Base-by-base conservation (phyloP, 768 basidiomycete species). In the Phanerochaete sordida region DNA sequence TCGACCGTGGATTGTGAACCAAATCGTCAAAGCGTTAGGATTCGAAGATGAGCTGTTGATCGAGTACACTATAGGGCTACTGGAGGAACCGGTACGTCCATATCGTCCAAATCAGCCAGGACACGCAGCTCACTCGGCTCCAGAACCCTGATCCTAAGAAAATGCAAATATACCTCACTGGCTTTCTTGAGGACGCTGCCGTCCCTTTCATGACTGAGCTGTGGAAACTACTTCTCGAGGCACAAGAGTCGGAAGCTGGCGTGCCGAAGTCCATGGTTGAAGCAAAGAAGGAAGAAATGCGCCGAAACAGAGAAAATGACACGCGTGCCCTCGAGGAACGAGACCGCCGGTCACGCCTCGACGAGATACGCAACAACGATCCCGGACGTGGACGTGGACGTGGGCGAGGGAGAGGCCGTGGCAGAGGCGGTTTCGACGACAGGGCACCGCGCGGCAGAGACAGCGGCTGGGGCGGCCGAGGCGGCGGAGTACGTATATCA, bases 21-120 rank as follows among this genome's bases (percentile, higher is more conserved):
- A 92, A 74, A 88, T 97, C 58, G 83, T 90, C 2, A 91, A 95
- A 59, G 81, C 97, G 23, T 85, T 95, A 45, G 93, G 95, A 1
- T 86, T 98, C 37, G 97, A 99, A 68, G 97, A 99, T 73, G 97
- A 99, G 71, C 88, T 99, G 45, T 88, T 98, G 44, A 87, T 98
- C 28, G 96, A 98, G 70, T 98, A 97, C 69, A 93, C 94, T 19
- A 93, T 94, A 86, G 93, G 93, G 19, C 79, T 98, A 21, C 76
- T 99, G 5, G 97, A 99, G 70, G 93, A 97, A 64, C 88, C 91
- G n/a, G 95, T 96, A 63, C 64, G 88, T 72, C 0, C 28, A 50
- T 55, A n/a, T n/a, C n/a, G n/a, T n/a, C n/a, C n/a, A n/a, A n/a
- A n/a, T n/a, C n/a, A n/a, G n/a, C n/a, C n/a, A n/a, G n/a, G n/a